Percentiles rank a stretch among this genome's conserved stretches.
Evolutionary conservation across 73 alveolate species (phyloP).

Genomic region (Paraurostyla sp.): DNA sequence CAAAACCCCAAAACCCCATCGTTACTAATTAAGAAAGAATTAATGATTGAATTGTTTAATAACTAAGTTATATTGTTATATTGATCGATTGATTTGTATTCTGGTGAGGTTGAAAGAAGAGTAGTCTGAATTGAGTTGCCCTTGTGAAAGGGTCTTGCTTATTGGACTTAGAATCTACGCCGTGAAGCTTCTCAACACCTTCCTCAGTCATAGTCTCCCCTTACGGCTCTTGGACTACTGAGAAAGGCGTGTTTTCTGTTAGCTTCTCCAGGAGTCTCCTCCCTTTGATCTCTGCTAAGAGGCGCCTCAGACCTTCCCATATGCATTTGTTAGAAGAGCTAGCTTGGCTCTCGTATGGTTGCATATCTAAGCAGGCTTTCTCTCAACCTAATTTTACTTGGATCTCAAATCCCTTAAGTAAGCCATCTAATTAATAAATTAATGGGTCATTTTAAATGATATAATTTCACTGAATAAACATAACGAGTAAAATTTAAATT

Average conservation of each 20-base stretch:
- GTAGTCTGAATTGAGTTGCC: conserved; percentile 90
- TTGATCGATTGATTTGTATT: too few species aligned
- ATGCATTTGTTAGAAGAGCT: conserved; percentile 62
- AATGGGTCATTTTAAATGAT: conserved; percentile 10
- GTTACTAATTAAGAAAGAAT: too few species aligned
- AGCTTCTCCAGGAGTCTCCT: conserved; percentile 77
- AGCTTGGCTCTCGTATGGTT: conserved; percentile 58
- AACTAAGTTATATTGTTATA: too few species aligned
- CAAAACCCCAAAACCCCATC: too few species aligned
- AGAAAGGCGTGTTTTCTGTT: conserved; percentile 68
- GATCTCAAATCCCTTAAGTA: not conserved
- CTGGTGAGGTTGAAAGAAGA: conserved; percentile 81
- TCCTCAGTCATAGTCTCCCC: conserved; percentile 62
- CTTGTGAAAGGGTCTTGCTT: conserved; percentile 63
- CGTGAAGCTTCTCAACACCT: conserved; percentile 79
- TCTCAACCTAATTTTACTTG: conserved; percentile 54
- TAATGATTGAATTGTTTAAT: too few species aligned
- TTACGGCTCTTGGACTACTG: conserved; percentile 59
- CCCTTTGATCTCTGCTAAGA: conserved; percentile 78
- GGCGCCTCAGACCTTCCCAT: conserved; percentile 95
- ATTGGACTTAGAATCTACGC: conserved; percentile 88
- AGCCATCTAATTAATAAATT: not conserved
- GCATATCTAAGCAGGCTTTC: conserved; percentile 76
- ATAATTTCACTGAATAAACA: not conserved
- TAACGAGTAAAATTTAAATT: not conserved